Evolutionary conservation across 177 flowering plant species (phyloP), one percentile per base, ranked within the genome.

Genomic region (Tripterygium wilfordii): DNA sequence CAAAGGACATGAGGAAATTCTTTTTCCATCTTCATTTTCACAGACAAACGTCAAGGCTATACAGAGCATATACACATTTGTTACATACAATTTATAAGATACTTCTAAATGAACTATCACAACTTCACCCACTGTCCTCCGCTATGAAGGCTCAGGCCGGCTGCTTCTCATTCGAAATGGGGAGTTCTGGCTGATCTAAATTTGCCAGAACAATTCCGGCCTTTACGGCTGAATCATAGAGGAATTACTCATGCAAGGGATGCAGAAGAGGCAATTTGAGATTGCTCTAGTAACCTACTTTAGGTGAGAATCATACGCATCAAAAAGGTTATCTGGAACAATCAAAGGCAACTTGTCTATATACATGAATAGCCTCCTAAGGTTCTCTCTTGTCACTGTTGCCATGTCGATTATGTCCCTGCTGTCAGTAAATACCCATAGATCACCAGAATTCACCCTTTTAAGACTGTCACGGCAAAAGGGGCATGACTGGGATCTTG

Each of bases 401-500:
- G 65, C 64, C 80, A 74, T 66, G 64, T 86, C 95, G 0, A 83
- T 68, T 25, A 75, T 57, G 48, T 89, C 97, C 62, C 64, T 79
- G 75, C 62, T 64, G 61, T 80, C 90, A 8, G 83, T 77, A 45
- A 53, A 72, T 29, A 89, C 65, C 97, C 97, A 89, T 18, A 86
- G 85, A 58, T 89, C 97, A 33, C 88, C 76, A 0, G 94, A 89
- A 65, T 80, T 77, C 52, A 86, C 95, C 51, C 97, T 75, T 72
- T 86, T 84, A 2, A 89, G 81, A 64, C 78, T 78, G 71, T 84
- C 80, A 5, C 97, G 88, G 44, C 95, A 89, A 55, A 89, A 89
- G 15, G 97, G 97, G 63, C 97, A 89, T 0, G 95, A 89, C 64
- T 82, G 77, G 2, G 95, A 86, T 55, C 85, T 76, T 25, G 78